phyloP scores from a whole-genome alignment of 306 rosid species.

The Rosa multiflora region DNA sequence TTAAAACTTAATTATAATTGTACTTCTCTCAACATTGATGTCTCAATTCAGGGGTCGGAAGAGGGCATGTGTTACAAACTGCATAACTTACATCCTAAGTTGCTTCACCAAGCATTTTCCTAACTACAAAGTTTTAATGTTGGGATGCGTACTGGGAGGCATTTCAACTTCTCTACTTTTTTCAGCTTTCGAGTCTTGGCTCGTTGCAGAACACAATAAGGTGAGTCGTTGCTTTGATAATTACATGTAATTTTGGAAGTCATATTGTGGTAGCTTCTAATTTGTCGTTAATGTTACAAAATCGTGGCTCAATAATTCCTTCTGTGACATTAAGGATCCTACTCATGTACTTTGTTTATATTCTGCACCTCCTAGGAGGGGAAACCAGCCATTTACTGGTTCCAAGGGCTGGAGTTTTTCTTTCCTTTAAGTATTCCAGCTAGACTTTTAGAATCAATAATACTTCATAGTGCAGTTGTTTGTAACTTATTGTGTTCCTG shows the following conservation, averaged over 20 bases:
- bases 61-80: conserved; percentile 95
- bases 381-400: background rate
- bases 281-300: background rate
- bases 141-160: conserved; percentile 98
- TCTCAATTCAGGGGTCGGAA: conserved; percentile 76
- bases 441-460: background rate
- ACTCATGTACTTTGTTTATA: background rate
- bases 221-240: background rate
- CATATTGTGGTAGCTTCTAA: background rate
- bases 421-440: background rate
- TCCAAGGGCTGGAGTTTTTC: background rate
- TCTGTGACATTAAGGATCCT: background rate
- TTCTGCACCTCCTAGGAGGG: background rate
- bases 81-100: conserved; percentile 87
- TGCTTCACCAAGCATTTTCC: conserved; percentile 97
- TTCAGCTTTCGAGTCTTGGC: conserved; percentile 98
- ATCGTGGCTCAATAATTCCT: background rate
- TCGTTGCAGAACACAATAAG: conserved; percentile 98
- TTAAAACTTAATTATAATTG: background rate
- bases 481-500: conserved; percentile 9
- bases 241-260: background rate
- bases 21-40: background rate
- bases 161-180: conserved; percentile 91
- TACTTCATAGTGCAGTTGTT: background rate
- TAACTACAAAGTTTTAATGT: conserved; percentile 76